Percentiles rank a stretch among this genome's conserved stretches.
Evolutionary conservation across 2,329 filamentous ascomycete species (phyloP).

Genomic region (Sodiomyces alkalinus): DNA sequence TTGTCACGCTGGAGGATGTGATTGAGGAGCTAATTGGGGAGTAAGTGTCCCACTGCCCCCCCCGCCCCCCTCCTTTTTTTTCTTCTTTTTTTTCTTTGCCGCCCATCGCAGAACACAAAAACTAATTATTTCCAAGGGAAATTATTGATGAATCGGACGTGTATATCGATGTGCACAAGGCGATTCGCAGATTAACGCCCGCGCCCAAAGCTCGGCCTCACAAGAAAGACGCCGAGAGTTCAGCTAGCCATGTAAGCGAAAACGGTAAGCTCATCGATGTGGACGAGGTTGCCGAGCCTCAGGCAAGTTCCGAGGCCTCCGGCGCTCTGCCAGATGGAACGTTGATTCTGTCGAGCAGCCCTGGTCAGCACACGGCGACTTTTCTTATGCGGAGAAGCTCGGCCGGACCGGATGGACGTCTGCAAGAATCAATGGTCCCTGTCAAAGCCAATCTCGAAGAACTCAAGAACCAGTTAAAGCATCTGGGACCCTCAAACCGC

Average conservation of each 20-base stretch:
- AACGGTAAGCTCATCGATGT: conserved; percentile 19
- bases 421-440: conserved; percentile 31
- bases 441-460: conserved; percentile 47
- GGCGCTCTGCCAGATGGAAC: no score
- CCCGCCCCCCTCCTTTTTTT: conserved; percentile 1
- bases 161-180: conserved; percentile 96
- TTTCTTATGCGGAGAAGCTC: conserved; percentile 45
- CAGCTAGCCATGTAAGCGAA: conserved; percentile 7
- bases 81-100: neutral
- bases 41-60: conserved; percentile 41
- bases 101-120: conserved; percentile 7
- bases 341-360: conserved; percentile 27
- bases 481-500: conserved; percentile 51
- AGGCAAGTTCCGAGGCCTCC: conserved; percentile 21
- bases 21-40: conserved; percentile 98
- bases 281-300: conserved; percentile 21
- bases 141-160: conserved; percentile 99
- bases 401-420: conserved; percentile 35
- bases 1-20: conserved; percentile 92
- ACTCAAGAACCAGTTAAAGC: conserved; percentile 47
- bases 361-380: conserved; percentile 35
- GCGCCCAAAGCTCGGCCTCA: conserved; percentile 58
- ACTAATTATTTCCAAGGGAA: conserved; percentile 42
- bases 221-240: conserved; percentile 19
- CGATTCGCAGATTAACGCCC: conserved; percentile 75